A percentile compares a stretch with the other conserved stretches of the same genome.
Evolutionary conservation across 345 rosid species (phyloP).

Genomic region (Cardiospermum halicacabum): DNA sequence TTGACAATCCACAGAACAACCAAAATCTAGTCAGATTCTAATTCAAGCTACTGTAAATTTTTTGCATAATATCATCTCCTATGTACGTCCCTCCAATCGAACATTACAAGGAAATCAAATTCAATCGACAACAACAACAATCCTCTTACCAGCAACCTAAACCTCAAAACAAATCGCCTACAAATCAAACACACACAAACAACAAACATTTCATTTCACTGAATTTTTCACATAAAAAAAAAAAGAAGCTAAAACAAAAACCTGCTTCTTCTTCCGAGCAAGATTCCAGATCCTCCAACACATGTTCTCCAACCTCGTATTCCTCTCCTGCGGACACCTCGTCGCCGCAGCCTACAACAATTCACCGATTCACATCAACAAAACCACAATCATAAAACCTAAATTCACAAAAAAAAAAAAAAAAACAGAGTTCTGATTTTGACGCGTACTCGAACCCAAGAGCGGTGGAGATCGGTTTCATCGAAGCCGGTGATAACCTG

Average conservation of each 20-base stretch:
- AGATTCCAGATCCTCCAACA: slow-evolving; percentile 92
- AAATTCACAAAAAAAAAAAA: neutral
- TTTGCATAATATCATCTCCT: neutral
- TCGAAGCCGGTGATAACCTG: slow-evolving; percentile 78
- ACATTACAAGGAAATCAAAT: neutral
- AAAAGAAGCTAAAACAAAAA: slow-evolving; percentile 13
- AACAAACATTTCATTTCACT: neutral
- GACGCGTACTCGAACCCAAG: slow-evolving; percentile 59
- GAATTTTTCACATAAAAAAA: neutral
- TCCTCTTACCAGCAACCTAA: neutral
- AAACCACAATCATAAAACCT: neutral
- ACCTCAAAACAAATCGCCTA: neutral
- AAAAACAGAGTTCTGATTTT: neutral
- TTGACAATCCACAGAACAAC: neutral
- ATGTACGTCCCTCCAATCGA: neutral
- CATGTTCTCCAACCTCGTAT: slow-evolving; percentile 80
- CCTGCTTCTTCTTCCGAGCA: slow-evolving; percentile 88
- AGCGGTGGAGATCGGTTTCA: slow-evolving; percentile 90
- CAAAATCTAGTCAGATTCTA: neutral
- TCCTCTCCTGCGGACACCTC: slow-evolving; percentile 76
- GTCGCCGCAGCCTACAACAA: slow-evolving; percentile 75
- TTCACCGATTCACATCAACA: too few relatives aligned
- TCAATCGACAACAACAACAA: neutral
- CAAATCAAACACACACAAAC: neutral
- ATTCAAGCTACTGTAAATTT: neutral